Conservation (phyloP, 495 filamentous ascomycete species). For the Penicillium psychrofluorescens region DNA sequence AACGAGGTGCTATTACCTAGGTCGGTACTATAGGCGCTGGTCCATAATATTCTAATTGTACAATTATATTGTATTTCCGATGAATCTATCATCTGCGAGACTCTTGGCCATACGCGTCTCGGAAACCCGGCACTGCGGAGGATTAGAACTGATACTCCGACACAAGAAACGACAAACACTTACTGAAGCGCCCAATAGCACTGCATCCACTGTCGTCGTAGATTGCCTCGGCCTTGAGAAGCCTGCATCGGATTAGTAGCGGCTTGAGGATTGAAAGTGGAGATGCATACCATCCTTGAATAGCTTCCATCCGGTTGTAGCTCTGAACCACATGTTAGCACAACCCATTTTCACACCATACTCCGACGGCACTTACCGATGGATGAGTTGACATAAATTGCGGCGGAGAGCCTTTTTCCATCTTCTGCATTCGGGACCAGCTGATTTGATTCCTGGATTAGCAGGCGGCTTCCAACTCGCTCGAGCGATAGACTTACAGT, state of each 20-base stretch:
- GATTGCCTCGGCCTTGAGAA: slow-evolving; percentile 25
- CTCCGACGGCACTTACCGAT: slow-evolving; percentile 41
- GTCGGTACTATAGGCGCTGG: no score
- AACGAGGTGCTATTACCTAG: no score
- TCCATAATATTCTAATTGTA: no score
- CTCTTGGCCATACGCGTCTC: slow-evolving; percentile 10
- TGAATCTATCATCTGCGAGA: not conserved
- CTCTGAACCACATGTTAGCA: slow-evolving; percentile 34
- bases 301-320: slow-evolving; percentile 60
- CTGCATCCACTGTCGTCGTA: slow-evolving; percentile 32
- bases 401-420: slow-evolving; percentile 50
- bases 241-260: slow-evolving; percentile 13
- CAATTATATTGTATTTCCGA: no score
- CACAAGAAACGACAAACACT: slow-evolving; percentile 5
- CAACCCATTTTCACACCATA: not conserved
- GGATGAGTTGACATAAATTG: slow-evolving; percentile 87
- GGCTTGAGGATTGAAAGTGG: not conserved
- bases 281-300: slow-evolving; percentile 50
- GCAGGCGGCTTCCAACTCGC: no score
- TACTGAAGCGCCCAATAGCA: slow-evolving; percentile 18
- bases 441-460: slow-evolving; percentile 5
- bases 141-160: not conserved
- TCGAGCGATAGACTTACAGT: slow-evolving; percentile 30
- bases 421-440: slow-evolving; percentile 70
- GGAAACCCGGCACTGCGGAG: slow-evolving; percentile 27